A percentile compares a stretch with the other conserved stretches of the same genome.
Conservation (phyloP, 1,284 basidiomycete genomes). For the Cerioporus squamosus region DNA sequence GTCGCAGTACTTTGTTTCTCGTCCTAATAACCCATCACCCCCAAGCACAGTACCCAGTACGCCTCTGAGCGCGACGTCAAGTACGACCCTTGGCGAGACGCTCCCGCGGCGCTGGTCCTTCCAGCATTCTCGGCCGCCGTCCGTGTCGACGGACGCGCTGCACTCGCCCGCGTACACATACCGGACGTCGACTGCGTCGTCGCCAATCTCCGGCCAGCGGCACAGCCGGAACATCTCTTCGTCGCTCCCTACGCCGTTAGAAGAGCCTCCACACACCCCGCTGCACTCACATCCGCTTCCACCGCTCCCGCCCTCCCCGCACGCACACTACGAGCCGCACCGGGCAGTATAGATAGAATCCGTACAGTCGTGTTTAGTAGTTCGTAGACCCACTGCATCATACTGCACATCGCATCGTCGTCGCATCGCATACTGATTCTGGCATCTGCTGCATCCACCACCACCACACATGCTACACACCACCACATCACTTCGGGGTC, state of each 20-base stretch:
- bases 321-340: no score
- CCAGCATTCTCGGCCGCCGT: conserved; percentile 41
- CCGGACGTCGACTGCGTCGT: conserved; percentile 23
- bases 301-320: no score
- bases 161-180: conserved; percentile 20
- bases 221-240: conserved; percentile 27
- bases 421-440: no score
- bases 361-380: no score
- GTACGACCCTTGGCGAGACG: conserved; percentile 45
- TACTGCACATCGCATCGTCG: no score
- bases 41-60: conserved; percentile 27
- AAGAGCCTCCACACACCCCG: conserved; percentile 8
- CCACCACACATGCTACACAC: no score
- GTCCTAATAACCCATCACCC: conserved; percentile 57
- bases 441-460: no score
- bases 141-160: conserved; percentile 38
- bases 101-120: conserved; percentile 51
- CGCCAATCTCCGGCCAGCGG: conserved; percentile 22
- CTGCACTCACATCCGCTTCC: no score
- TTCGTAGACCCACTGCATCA: no score
- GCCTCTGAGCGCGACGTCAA: conserved; percentile 45
- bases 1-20: conserved; percentile 31
- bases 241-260: conserved; percentile 25
- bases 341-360: no score
- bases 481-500: no score